Base-by-base conservation (phyloP, 177 flowering plant species). In the Tripterygium wilfordii region DNA sequence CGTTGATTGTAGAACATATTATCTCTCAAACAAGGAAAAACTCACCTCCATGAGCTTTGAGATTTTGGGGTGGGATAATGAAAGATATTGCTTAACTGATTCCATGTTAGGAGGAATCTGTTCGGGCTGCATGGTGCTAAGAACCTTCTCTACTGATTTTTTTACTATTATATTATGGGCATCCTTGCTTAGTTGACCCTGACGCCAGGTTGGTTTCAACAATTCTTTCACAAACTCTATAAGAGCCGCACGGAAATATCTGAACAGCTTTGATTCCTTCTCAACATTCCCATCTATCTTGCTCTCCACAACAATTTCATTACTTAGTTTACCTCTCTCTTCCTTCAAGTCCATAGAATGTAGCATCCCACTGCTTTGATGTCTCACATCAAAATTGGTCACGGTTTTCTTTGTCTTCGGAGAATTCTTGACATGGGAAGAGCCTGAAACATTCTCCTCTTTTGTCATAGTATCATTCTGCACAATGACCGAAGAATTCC, bases 31-130 rank as follows among this genome's bases (percentile, higher is more conserved):
- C n/a, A 30, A 55, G 36, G 47, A n/a, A n/a, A 36, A n/a, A 57
- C 75, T 72, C 55, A 89, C 97, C 96, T 85, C 78, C 28, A 94
- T 75, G 49, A 94, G 92, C 70, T 81, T 94, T 57, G 57, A 42
- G 28, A 94, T 72, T 70, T 94, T 94, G n/a, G 78, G 53, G 20
- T 61, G 68, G 23, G 82, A 82, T 12, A 56, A 48, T 39, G 83
- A 62, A 48, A 94, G 82, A 71, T 84, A 94, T 20, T 78, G 80
- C 46, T 78, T 51, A 31, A 61, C 53, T 18, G 69, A 63, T 43
- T 89, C 97, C 10, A 43, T 5, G 10, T 77, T 72, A 54, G 57
- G 51, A 31, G 99, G 97, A 54, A 85, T 56, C 62, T 82, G 86
- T 48, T 75, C 64, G 8, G 74, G 43, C 39, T 65, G 76, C 15